These are phyloP conservation scores for Vanrija pseudolonga DNA, from an alignment of 1,284 basidiomycete genomes.

Conservation along the genomic window DNA sequence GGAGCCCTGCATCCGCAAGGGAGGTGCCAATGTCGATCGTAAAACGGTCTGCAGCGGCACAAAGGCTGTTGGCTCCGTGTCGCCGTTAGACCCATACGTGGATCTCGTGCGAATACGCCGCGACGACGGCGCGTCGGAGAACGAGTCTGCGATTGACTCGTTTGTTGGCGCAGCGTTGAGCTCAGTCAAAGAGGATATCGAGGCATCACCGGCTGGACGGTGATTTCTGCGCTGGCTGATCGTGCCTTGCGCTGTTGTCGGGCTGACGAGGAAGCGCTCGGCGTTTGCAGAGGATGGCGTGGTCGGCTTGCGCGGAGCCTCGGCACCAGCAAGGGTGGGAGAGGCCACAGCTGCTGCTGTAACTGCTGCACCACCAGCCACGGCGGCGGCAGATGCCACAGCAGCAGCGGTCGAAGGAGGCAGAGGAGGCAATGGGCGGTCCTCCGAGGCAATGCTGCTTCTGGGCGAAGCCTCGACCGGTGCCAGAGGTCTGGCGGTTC, in stretches of 20 bases:
- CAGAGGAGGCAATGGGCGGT: slow-evolving; percentile 24
- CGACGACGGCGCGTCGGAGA: too few relatives aligned
- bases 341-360: too few relatives aligned
- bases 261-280: slow-evolving; percentile 25
- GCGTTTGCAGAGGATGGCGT: too few relatives aligned
- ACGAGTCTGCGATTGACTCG: too few relatives aligned
- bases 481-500: not conserved
- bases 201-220: slow-evolving; percentile 1
- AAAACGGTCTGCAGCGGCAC: slow-evolving; percentile 7
- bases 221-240: slow-evolving; percentile 37
- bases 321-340: too few relatives aligned
- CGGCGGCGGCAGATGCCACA: too few relatives aligned
- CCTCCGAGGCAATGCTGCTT: not conserved
- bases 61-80: not conserved
- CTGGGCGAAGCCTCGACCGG: slow-evolving; percentile 2
- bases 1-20: slow-evolving; percentile 14
- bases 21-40: slow-evolving; percentile 14
- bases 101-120: too few relatives aligned
- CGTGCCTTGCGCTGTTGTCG: slow-evolving; percentile 31
- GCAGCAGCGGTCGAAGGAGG: slow-evolving; percentile 3
- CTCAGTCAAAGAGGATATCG: slow-evolving; percentile 15
- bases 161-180: slow-evolving; percentile 7
- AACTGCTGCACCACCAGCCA: too few relatives aligned
- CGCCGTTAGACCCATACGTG: slow-evolving; percentile 1
- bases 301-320: too few relatives aligned